Evolutionary conservation across 352 stramenopile genomes (phyloP), one percentile per base, ranked within the genome.

Genomic region (Phytopythium cucurbitacearum): DNA sequence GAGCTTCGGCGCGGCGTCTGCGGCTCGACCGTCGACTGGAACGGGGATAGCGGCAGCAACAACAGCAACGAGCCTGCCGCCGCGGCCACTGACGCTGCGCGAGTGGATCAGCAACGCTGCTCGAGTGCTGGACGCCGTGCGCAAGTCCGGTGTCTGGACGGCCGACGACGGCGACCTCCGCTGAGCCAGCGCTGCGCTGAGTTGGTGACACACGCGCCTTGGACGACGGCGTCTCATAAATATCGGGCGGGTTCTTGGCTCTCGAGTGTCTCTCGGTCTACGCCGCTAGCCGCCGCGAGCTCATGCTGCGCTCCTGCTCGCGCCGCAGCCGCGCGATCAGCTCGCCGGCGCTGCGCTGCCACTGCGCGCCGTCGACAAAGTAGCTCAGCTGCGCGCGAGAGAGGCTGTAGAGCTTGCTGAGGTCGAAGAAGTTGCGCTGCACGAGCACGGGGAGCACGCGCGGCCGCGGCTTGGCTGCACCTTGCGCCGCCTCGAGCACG

Each of bases 331-430:
- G 73, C 39, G 62, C 53, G 35, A 85, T 60, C 21, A 88, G 60
- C 6, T 64, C 64, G 0, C 57, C 56, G 1, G 77, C 71, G 50
- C 73, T 80, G 10, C 67, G 73, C 47, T 51, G 55, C 62, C 62
- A 74, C 15, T 48, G 46, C 0, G 60, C 56, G 9, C 65, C 73
- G 39, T 85, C 68, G 38, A 87, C 73, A 16, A 89, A 84, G 47
- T 88, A 88, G 36, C 81, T 76, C n/a, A 88, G 64, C 36, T 83
- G 65, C 6, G 80, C 88, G 40, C 76, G 69, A 28, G 76, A 65
- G 9, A 91, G 65, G 13, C 70, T 88, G 63, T 91, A 91, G 58
- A 89, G 65, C 44, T 88, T 86, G 64, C 77, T 89, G 28, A 89
- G 68, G 50, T 85, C 78, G 5, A 91, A 42, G 33, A 85, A 85